Evolutionary conservation across 176 grass and related monocot species (phyloP).

Genomic region (Cenchrus americanus): DNA sequence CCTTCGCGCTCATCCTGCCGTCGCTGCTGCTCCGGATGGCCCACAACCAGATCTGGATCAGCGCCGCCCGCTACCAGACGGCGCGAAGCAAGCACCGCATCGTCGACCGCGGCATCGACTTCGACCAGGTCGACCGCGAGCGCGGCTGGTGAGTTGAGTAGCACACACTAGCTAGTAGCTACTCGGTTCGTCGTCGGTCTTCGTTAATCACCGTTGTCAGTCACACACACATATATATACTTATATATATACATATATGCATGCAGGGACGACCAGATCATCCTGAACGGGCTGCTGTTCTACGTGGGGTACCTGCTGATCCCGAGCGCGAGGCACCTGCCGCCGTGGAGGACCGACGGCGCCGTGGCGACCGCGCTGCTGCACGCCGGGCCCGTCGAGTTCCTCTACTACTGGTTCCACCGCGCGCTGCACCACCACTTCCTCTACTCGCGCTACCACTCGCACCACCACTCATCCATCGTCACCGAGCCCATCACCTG

Average conservation of each 20-base stretch:
- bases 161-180: no score
- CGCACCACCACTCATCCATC: constrained; percentile 86
- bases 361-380: constrained; percentile 53
- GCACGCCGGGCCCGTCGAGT: constrained; percentile 79
- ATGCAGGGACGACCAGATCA: constrained; percentile 93
- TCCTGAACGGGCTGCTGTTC: constrained; percentile 76
- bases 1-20: constrained; percentile 56
- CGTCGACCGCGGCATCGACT: constrained; percentile 80
- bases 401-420: constrained; percentile 99
- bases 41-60: constrained; percentile 95
- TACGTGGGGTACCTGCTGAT: constrained; percentile 45
- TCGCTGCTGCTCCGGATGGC: constrained; percentile 61
- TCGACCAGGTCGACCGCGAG: constrained; percentile 90
- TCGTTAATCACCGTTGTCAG: no score
- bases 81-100: constrained; percentile 84
- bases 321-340: constrained; percentile 29
- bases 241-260: no score
- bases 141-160: constrained; percentile 55
- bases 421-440: constrained; percentile 95
- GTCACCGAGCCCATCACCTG: constrained; percentile 94
- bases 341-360: constrained; percentile 74
- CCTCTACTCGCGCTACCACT: constrained; percentile 91
- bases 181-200: not conserved
- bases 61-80: constrained; percentile 75
- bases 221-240: no score